Conservation (phyloP, 441 rosid genomes). For the Codiaeum variegatum region DNA sequence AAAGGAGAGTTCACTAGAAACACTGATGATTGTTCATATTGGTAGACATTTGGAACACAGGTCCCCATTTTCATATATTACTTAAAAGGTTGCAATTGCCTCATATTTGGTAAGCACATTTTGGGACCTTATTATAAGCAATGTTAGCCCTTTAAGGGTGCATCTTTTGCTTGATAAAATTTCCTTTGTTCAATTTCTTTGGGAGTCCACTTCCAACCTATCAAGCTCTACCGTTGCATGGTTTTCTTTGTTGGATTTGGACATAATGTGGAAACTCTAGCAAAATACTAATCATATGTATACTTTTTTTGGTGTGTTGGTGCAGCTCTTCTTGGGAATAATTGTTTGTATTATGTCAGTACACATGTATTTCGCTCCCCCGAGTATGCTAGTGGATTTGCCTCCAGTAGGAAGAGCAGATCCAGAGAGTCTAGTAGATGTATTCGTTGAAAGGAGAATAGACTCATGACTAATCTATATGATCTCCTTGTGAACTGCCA, state of each 20-base stretch:
- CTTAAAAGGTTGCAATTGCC: too few species aligned
- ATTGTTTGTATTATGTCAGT: constrained; percentile 79
- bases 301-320: constrained; percentile 16
- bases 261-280: constrained; percentile 2
- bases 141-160: too few species aligned
- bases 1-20: neutral
- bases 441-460: constrained; percentile 30
- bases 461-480: constrained; percentile 19
- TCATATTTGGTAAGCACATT: too few species aligned
- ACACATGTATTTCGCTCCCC: constrained; percentile 80
- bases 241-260: too few species aligned
- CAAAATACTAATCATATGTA: neutral
- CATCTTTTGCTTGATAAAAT: too few species aligned
- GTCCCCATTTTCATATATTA: too few species aligned
- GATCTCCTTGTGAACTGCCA: neutral
- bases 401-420: constrained; percentile 38
- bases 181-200: too few species aligned
- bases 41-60: too few species aligned
- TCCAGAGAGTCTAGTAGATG: constrained; percentile 47
- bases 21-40: neutral
- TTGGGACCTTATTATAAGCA: too few species aligned
- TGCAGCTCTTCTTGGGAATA: constrained; percentile 75
- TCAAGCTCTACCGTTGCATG: too few species aligned
- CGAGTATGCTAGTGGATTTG: constrained; percentile 52
- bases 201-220: too few species aligned